Conservation (phyloP, 179 eudicot genomes). For the Beta lomatogona region DNA sequence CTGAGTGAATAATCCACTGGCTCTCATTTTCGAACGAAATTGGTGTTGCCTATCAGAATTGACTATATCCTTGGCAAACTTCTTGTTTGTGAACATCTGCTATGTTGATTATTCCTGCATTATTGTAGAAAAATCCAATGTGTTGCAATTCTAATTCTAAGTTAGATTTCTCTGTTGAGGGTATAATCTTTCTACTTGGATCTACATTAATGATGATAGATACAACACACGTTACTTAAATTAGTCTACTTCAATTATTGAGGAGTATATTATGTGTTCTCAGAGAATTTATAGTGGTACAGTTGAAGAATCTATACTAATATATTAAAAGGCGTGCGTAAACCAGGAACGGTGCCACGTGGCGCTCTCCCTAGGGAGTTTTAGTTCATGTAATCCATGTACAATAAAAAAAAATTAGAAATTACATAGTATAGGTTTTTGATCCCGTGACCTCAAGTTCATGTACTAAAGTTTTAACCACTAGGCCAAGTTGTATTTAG, state of each 20-base stretch:
- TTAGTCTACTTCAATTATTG: neutral
- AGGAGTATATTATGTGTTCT: neutral
- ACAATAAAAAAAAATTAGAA: too few relatives aligned
- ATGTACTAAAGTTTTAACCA: too few relatives aligned
- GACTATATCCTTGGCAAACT: neutral
- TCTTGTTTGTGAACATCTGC: neutral
- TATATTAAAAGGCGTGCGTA: too few relatives aligned
- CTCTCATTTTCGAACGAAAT: neutral
- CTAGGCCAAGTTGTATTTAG: too few relatives aligned
- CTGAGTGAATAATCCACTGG: constrained; percentile 34
- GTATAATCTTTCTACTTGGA: neutral
- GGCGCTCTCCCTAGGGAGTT: too few relatives aligned
- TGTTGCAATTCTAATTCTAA: neutral
- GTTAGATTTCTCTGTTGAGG: neutral
- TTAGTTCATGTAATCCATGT: too few relatives aligned
- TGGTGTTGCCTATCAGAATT: constrained; percentile 1
- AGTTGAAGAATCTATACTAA: neutral
- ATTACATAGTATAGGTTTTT: too few relatives aligned
- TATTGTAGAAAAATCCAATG: neutral
- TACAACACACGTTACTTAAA: neutral
- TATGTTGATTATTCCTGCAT: constrained; percentile 1
- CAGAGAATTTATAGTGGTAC: neutral
- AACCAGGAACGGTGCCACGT: too few relatives aligned
- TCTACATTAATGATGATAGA: constrained; percentile 2
- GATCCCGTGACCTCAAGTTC: too few relatives aligned